Conservation (phyloP, 2,329 filamentous ascomycete genomes). For the Exophiala phaeomuriformis region DNA sequence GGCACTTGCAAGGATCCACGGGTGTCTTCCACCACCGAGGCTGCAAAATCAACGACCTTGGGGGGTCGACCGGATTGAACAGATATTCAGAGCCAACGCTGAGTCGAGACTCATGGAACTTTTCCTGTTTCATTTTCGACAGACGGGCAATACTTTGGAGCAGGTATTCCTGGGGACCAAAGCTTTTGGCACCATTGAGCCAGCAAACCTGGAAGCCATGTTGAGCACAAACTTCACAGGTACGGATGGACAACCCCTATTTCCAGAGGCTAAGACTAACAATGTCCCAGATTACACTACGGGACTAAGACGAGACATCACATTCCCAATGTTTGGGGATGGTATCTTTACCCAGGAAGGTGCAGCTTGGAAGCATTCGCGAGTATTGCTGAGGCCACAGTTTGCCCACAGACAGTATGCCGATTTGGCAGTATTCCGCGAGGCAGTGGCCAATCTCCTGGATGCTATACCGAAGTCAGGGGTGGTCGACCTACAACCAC, state of each 20-base stretch:
- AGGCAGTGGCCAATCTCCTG: constrained; percentile 24
- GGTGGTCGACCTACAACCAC: constrained; percentile 40
- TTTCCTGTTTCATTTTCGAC: constrained; percentile 31
- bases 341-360: constrained; percentile 40
- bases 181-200: constrained; percentile 25
- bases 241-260: not conserved
- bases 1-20: constrained; percentile 10
- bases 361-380: constrained; percentile 27
- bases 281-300: constrained; percentile 2
- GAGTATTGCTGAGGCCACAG: constrained; percentile 35
- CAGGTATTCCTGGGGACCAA: constrained; percentile 30
- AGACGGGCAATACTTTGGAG: constrained; percentile 28
- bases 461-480: constrained; percentile 12
- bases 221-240: constrained; percentile 11
- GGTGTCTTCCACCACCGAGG: constrained; percentile 18
- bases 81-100: constrained; percentile 31
- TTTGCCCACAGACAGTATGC: constrained; percentile 32
- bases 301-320: constrained; percentile 8
- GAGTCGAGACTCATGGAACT: constrained; percentile 32
- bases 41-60: constrained; percentile 27
- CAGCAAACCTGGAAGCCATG: constrained; percentile 24
- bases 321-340: constrained; percentile 31
- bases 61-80: constrained; percentile 29
- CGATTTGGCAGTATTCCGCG: constrained; percentile 31
- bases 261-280: not conserved